phyloP scores from a whole-genome alignment of 768 basidiomycete genomes.

The Lactarius evosmus region DNA sequence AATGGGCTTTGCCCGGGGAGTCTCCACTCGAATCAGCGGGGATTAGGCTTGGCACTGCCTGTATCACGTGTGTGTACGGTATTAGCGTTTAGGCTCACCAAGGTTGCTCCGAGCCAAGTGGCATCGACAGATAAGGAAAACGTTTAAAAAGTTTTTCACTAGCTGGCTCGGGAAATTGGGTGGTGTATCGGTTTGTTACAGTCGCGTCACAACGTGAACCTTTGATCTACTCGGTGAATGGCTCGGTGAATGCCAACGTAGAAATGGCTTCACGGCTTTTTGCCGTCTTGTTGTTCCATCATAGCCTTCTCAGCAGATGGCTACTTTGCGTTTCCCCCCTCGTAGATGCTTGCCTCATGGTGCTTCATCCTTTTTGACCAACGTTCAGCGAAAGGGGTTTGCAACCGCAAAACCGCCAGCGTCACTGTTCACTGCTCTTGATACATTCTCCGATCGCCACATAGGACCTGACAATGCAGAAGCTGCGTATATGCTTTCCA shows the following conservation, averaged over 20 bases:
- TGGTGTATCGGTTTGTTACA: not conserved
- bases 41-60: not conserved
- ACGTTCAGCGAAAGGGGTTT: constrained; percentile 39
- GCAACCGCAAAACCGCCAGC: constrained; percentile 59
- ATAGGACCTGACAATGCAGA: constrained; percentile 89
- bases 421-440: constrained; percentile 78
- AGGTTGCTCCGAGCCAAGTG: constrained; percentile 26
- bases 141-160: constrained; percentile 22
- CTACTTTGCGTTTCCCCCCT: constrained; percentile 17
- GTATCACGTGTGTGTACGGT: no score
- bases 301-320: constrained; percentile 12
- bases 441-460: constrained; percentile 88
- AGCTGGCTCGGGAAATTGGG: constrained; percentile 27
- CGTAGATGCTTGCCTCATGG: constrained; percentile 26
- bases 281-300: constrained; percentile 12
- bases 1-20: not conserved
- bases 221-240: constrained; percentile 54
- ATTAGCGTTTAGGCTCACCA: no score
- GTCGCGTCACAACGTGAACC: not conserved
- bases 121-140: not conserved
- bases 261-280: constrained; percentile 7
- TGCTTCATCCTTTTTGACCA: constrained; percentile 25
- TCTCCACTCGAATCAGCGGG: no score
- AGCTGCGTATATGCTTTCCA: constrained; percentile 74
- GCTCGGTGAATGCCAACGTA: constrained; percentile 41